Conservation (phyloP, 2,329 filamentous ascomycete genomes). For the Claviceps sp. region DNA sequence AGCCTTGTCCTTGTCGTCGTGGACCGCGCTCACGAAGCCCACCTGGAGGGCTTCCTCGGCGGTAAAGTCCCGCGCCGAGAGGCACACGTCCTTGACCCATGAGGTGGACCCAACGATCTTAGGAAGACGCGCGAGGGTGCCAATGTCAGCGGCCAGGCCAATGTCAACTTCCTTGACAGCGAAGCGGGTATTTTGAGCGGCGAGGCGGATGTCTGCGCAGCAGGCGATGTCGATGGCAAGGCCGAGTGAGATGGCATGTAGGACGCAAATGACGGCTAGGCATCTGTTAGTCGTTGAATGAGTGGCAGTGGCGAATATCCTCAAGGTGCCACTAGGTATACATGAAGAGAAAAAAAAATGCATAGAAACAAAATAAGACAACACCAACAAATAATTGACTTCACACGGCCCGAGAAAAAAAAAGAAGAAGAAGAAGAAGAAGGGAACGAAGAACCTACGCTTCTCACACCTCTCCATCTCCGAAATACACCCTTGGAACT, state of each 20-base stretch:
- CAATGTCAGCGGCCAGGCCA: constrained; percentile 66
- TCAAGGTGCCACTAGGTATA: too few relatives aligned
- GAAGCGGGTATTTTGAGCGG: constrained; percentile 44
- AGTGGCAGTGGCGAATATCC: background rate
- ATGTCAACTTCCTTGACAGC: constrained; percentile 75
- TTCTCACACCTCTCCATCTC: constrained; percentile 81
- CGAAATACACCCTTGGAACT: constrained; percentile 70
- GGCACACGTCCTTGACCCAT: constrained; percentile 69
- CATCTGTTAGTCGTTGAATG: background rate
- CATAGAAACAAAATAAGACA: background rate
- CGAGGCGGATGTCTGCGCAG: constrained; percentile 58
- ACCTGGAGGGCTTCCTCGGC: constrained; percentile 55
- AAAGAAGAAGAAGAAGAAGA: background rate
- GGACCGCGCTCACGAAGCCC: constrained; percentile 57
- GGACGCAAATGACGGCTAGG: constrained; percentile 62
- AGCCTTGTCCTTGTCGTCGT: constrained; percentile 47
- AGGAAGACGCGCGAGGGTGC: constrained; percentile 59
- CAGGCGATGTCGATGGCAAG: constrained; percentile 63
- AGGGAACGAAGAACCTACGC: constrained; percentile 29
- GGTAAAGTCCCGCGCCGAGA: constrained; percentile 57
- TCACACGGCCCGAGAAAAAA: too few relatives aligned
- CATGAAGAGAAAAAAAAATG: background rate
- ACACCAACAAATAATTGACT: too few relatives aligned
- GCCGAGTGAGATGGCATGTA: constrained; percentile 69
- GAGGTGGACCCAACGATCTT: constrained; percentile 57